Evolutionary conservation across 176 grass and related monocot genomes (phyloP).

Genomic region (Neostapfia colusana): DNA sequence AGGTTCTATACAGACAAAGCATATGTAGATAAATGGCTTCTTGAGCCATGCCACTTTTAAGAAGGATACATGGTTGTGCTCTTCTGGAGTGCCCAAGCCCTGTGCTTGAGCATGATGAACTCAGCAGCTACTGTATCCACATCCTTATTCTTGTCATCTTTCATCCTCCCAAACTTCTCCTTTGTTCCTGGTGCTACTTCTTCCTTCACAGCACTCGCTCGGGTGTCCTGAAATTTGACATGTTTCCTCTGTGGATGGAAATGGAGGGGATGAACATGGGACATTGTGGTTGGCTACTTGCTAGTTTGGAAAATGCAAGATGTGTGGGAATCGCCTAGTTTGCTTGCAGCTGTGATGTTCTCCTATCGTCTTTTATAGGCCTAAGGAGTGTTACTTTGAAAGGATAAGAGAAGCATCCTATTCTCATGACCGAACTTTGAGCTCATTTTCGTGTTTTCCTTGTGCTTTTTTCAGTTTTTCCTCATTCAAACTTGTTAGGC

Average conservation of each 20-base stretch:
- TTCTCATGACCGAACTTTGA: slow-evolving; percentile 30
- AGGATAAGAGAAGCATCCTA: slow-evolving; percentile 42
- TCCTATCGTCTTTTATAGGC: slow-evolving; percentile 57
- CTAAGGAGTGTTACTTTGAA: slow-evolving; percentile 3
- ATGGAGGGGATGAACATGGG: slow-evolving; percentile 17
- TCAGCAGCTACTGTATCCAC: slow-evolving; percentile 56
- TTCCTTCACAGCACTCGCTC: slow-evolving; percentile 35
- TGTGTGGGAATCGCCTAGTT: slow-evolving; percentile 9
- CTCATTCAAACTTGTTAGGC: slow-evolving; percentile 41
- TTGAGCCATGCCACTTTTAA: slow-evolving; percentile 23
- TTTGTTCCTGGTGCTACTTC: slow-evolving; percentile 15
- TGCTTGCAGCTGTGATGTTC: slow-evolving; percentile 16
- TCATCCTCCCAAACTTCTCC: slow-evolving; percentile 12
- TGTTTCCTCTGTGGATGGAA: slow-evolving; percentile 32
- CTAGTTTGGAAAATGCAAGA: background rate
- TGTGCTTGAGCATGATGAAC: slow-evolving; percentile 62
- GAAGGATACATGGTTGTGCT: slow-evolving; percentile 58
- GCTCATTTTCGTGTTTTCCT: background rate
- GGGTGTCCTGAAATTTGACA: slow-evolving; percentile 40
- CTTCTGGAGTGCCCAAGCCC: slow-evolving; percentile 61
- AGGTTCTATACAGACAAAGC: slow-evolving; percentile 22
- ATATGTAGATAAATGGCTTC: slow-evolving; percentile 23
- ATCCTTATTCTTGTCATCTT: slow-evolving; percentile 46
- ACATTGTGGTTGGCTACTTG: slow-evolving; percentile 34
- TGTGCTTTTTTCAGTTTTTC: slow-evolving; percentile 6